A percentile compares a stretch with the other conserved stretches of the same genome.
phyloP scores from a whole-genome alignment of 2,329 filamentous ascomycete species.

The Lasiodiplodia gonubiensis region DNA sequence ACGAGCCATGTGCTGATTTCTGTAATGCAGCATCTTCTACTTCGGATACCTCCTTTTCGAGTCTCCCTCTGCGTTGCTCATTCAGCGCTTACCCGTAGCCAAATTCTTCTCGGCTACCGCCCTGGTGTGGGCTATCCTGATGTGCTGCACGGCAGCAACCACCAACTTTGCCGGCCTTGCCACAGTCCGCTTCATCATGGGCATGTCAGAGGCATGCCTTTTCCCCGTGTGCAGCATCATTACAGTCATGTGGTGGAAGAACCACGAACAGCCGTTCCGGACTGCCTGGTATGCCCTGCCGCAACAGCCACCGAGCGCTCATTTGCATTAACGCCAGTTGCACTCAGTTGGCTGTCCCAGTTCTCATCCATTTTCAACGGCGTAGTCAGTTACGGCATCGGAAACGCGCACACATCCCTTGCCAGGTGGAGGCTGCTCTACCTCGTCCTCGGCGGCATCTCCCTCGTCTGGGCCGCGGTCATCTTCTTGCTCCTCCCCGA shows the following conservation, averaged over 20 bases:
- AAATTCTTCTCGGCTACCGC: conserved; percentile 34
- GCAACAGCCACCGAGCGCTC: too few relatives aligned
- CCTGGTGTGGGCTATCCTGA: conserved; percentile 33
- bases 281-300: conserved; percentile 4
- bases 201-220: conserved; percentile 11
- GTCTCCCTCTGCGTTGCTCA: conserved; percentile 32
- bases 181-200: conserved; percentile 23
- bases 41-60: conserved; percentile 36
- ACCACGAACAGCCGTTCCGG: conserved; percentile 1
- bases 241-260: conserved; percentile 26
- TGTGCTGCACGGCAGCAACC: conserved; percentile 31
- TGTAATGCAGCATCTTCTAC: conserved; percentile 30
- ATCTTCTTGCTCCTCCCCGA: conserved; percentile 33
- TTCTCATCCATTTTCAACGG: conserved; percentile 20
- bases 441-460: conserved; percentile 28
- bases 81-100: conserved; percentile 35
- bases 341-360: neutral
- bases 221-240: conserved; percentile 18
- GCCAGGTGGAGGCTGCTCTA: conserved; percentile 30
- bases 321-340: neutral
- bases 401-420: neutral
- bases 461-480: conserved; percentile 31
- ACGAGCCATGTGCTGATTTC: neutral
- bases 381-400: conserved; percentile 9
- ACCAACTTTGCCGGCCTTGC: conserved; percentile 31